A percentile compares a stretch with the other conserved stretches of the same genome.
Evolutionary conservation across 129 eudicot species (phyloP).

Genomic region (Chrysanthemum seticuspe): DNA sequence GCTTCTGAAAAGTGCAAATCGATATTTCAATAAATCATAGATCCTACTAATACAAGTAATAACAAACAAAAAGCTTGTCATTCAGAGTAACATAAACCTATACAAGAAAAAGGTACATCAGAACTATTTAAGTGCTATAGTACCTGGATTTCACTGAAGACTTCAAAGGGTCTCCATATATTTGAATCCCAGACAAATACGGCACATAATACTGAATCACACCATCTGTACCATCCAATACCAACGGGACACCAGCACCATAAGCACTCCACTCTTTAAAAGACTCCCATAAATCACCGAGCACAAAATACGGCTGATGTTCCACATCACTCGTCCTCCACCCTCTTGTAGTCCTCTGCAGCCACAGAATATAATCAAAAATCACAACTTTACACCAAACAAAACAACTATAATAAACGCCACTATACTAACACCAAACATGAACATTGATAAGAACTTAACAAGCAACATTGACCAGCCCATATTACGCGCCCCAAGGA

Average conservation of each 20-base stretch:
- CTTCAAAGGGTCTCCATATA: conserved; percentile 66
- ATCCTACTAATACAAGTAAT: too few relatives aligned
- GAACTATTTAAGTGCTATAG: neutral
- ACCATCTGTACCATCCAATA: conserved; percentile 72
- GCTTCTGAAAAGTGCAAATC: too few relatives aligned
- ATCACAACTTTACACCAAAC: too few relatives aligned
- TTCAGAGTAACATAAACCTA: neutral
- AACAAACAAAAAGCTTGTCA: too few relatives aligned
- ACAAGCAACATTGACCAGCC: too few relatives aligned
- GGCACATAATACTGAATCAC: conserved; percentile 97
- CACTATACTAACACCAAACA: too few relatives aligned
- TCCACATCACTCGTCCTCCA: conserved; percentile 55
- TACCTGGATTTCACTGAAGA: conserved; percentile 68
- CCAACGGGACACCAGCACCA: conserved; percentile 92
- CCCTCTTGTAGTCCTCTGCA: conserved; percentile 62
- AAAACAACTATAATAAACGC: too few relatives aligned
- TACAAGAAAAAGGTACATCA: too few relatives aligned
- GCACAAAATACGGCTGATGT: conserved; percentile 68
- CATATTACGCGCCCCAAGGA: too few relatives aligned
- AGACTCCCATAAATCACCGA: conserved; percentile 95
- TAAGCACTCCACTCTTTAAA: conserved; percentile 98
- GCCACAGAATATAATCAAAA: neutral
- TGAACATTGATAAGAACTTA: too few relatives aligned
- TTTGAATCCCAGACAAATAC: conserved; percentile 87
- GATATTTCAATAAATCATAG: too few relatives aligned